Evolutionary conservation across 2,329 filamentous ascomycete species (phyloP), one percentile per base, ranked within the genome.

Genomic region (Neopestalotiopsis clavispora): DNA sequence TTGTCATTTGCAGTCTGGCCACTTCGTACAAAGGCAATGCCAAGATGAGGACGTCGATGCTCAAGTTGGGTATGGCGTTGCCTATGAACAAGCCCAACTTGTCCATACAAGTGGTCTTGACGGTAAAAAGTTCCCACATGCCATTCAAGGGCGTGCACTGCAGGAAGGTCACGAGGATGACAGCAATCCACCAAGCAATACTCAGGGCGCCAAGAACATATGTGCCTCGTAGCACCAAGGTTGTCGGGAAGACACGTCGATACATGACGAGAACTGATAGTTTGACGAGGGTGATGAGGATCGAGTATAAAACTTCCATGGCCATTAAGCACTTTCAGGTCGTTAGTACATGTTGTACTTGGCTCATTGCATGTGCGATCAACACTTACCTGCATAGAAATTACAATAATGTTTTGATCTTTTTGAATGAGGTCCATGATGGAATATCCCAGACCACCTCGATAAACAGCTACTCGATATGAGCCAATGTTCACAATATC

Each of bases 21-120:
- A 66, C 64, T 23, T 66, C 64, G n/a, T 66, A 66, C 10, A 66
- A 30, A 38, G 64, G 64, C 14, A 66, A 34, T 28, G 45, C 64
- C 17, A 66, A 3, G 10, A 66, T 66, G 5, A 66, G 30, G 17
- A 57, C 32, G 42, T 66, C 64, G 52, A 66, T 66, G 28, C 34
- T 40, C 28, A 66, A 57, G 45, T 66, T 66, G 20, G 64, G 64
- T 30, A 66, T 66, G 32, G 64, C 64, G 32, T 57, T 66, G 7
- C 64, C 64, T n/a, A 66, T 12, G 20, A 66, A 66, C 28, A 66
- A 17, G 6, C 45, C 64, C 28, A 57, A 12, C 14, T 38, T 56
- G 45, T 66, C 64, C 49, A 66, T 56, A 38, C 38, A 64, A 14
- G 61, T 40, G 7, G 61, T 30, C 4, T 28, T n/a, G 14, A 64